Evolutionary conservation across 495 filamentous ascomycete species (phyloP).

Genomic region (Endocarpon pusillum): DNA sequence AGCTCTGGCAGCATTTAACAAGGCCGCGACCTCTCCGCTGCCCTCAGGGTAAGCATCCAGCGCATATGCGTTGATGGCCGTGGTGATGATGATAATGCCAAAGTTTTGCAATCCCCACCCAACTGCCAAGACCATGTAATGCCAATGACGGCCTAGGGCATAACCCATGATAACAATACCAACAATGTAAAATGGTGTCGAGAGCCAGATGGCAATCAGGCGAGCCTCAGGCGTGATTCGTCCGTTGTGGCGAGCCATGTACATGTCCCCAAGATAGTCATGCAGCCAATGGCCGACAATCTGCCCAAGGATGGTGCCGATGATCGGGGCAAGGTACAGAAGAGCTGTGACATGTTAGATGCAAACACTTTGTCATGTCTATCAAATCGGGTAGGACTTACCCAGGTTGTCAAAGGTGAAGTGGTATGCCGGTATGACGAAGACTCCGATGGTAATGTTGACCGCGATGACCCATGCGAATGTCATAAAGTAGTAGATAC

Average conservation of each 20-base stretch:
- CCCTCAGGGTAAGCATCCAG: slow-evolving; percentile 42
- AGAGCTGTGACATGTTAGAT: no score
- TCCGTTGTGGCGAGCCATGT: slow-evolving; percentile 30
- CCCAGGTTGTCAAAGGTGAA: slow-evolving; percentile 37
- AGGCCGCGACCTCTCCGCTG: slow-evolving; percentile 36
- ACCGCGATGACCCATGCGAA: slow-evolving; percentile 47
- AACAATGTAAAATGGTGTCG: slow-evolving; percentile 31
- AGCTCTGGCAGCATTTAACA: slow-evolving; percentile 31
- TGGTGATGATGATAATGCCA: slow-evolving; percentile 48
- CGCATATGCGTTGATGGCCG: slow-evolving; percentile 40
- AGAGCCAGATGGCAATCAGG: slow-evolving; percentile 31
- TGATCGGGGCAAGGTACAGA: slow-evolving; percentile 44
- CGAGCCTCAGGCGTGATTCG: slow-evolving; percentile 43
- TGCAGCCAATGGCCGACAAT: slow-evolving; percentile 41
- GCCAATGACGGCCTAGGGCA: slow-evolving; percentile 31
- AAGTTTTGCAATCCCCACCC: slow-evolving; percentile 38
- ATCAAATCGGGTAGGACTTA: no score
- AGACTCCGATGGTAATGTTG: slow-evolving; percentile 42
- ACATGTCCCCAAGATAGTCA: slow-evolving; percentile 30
- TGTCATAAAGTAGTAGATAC: slow-evolving; percentile 37
- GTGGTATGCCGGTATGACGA: slow-evolving; percentile 33
- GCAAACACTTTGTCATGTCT: no score
- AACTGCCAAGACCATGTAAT: slow-evolving; percentile 38
- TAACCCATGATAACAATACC: slow-evolving; percentile 39
- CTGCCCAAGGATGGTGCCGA: slow-evolving; percentile 36